These are phyloP conservation scores for Crithidia bombi DNA, from an alignment of 208 protist genomes.

Conservation along the genomic window DNA sequence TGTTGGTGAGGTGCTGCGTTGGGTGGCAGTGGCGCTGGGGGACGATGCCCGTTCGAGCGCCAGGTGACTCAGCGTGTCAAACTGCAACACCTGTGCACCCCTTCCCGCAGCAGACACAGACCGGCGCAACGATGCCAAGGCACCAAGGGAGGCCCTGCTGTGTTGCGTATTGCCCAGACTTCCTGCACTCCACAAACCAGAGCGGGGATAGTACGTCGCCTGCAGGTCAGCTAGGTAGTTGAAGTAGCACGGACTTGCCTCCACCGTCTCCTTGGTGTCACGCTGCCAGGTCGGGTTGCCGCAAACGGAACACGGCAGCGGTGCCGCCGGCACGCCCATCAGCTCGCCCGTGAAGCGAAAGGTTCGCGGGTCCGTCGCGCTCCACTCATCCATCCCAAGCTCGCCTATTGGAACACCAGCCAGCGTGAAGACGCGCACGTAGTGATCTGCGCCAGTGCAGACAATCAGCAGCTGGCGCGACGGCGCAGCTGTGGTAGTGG, in stretches of 20 bases:
- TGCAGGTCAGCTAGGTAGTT: slow-evolving; percentile 44
- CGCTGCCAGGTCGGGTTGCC: slow-evolving; percentile 32
- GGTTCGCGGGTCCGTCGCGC: slow-evolving; percentile 36
- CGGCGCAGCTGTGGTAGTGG: background rate
- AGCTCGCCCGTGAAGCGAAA: slow-evolving; percentile 64
- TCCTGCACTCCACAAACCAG: background rate
- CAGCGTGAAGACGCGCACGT: slow-evolving; percentile 72
- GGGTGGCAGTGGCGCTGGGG: background rate
- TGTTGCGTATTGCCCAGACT: background rate
- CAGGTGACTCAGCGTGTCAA: background rate
- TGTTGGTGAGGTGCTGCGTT: background rate
- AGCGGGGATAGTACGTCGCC: slow-evolving; percentile 16
- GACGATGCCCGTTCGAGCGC: background rate
- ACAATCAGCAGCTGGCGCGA: slow-evolving; percentile 52
- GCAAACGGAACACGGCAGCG: slow-evolving; percentile 17
- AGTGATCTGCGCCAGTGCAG: slow-evolving; percentile 64
- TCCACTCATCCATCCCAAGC: slow-evolving; percentile 73
- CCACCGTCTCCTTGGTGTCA: background rate
- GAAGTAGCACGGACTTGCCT: slow-evolving; percentile 27
- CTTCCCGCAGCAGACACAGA: background rate
- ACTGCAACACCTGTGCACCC: background rate
- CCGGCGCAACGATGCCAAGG: background rate
- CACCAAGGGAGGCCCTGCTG: background rate
- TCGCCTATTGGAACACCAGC: slow-evolving; percentile 73
- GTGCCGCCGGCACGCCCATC: slow-evolving; percentile 23